Evolutionary conservation across 2,329 filamentous ascomycete genomes (phyloP), one percentile per base, ranked within the genome.

Genomic region (Thelonectria discophora): DNA sequence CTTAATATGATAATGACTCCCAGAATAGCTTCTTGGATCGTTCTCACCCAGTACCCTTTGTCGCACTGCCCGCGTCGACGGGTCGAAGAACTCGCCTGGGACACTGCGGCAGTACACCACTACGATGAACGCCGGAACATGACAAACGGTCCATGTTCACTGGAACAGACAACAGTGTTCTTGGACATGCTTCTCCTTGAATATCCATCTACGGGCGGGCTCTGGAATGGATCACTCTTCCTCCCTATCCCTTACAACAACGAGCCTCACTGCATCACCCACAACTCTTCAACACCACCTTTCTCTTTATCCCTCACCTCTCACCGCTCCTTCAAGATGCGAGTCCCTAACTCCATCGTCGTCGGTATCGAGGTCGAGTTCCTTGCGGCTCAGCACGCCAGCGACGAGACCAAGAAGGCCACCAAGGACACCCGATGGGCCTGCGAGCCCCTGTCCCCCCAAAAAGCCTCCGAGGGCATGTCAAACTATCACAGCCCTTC

Each of bases 321-420:
- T 6, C 18, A 13, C 7, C 15, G 10, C 5, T 11, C 43, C 17
- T 3, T 47, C 21, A 30, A 7, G 7, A 47, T 47, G 43, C 13
- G 15, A 21, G 21, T 27, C 43, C 43, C 43, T 15, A 13, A 47
- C 3, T 47, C 43, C 10, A 47, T 71, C 43, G 65, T 58, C 6
- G 34, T 73, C 13, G 72, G 72, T 10, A 54, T 74, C 21, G 72
- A 74, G 65, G 47, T 74, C 20, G 72, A 74, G 55, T 73, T 73
- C 39, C 60, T 74, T 50, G 64, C 71, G 40, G 65, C 67, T 30
- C 61, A 71, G 24, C 62, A 63, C 51, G 42, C 47, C 12, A 18
- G 43, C 8, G 13, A 34, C 21, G 37, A 56, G 27, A 53, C 64
- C 45, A 46, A 55, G 18, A 45, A 27, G 34, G 47, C 24, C 49